These are phyloP conservation scores for Euphorbia pulcherrima DNA, from an alignment of 345 rosid species.

Conservation along the genomic window DNA sequence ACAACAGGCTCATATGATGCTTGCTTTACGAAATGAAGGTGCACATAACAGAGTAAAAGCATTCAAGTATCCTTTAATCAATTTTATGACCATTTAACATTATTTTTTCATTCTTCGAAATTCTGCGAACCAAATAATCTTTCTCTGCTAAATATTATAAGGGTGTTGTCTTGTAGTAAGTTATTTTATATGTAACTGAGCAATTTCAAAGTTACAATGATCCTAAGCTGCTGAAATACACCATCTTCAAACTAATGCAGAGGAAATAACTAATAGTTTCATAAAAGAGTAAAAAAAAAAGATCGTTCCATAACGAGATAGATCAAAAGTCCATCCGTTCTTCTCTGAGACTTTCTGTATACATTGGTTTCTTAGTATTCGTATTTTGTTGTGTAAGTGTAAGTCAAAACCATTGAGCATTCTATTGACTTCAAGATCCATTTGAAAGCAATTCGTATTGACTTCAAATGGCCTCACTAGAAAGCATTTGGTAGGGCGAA, in stretches of 20 bases:
- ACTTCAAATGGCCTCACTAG: not conserved
- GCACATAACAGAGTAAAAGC: not conserved
- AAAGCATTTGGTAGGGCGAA: not conserved
- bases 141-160: not conserved
- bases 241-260: not conserved
- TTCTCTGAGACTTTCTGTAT: not conserved
- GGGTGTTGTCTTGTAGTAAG: not conserved
- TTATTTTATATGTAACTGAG: not conserved
- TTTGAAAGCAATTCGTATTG: not conserved
- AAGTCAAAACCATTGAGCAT: not conserved
- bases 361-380: not conserved
- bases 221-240: not conserved
- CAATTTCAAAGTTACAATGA: not conserved
- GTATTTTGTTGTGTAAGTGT: not conserved
- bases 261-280: not conserved
- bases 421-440: not conserved
- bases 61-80: not conserved
- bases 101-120: not conserved
- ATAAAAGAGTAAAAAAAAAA: not conserved
- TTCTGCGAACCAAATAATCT: not conserved
- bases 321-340: not conserved
- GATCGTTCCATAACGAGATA: not conserved
- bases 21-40: not conserved
- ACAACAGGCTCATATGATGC: not conserved
- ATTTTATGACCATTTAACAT: not conserved